Base-by-base conservation (phyloP, 2,329 filamentous ascomycete genomes). In the Drechslerella stenobrocha region DNA sequence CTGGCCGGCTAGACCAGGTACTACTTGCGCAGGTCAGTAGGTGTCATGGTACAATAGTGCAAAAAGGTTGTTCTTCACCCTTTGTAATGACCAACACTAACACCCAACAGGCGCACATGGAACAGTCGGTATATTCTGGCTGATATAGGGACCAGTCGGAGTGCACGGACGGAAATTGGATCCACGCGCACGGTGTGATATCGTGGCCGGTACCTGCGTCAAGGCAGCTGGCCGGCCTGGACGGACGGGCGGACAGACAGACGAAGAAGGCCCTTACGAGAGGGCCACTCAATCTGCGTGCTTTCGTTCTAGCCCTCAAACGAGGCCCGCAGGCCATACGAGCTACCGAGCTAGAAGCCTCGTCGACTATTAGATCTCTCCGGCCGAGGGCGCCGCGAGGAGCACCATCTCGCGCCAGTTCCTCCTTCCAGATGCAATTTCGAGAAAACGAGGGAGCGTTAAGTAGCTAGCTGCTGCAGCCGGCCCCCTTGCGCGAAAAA, bases 141-240 rank as follows among this genome's bases (percentile, higher is more conserved):
- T 42, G 37, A 42, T 42, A 42, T 42, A 42, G 37, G 37, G 15
- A 42, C n/a, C 6, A 9, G 3, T 42, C 6, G 37, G n/a, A n/a
- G 18, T n/a, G 37, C 37, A 42, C 37, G 37, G 37, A 20, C 37
- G 37, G 37, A 42, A 18, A 42, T 42, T 42, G 37, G 37, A 42
- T 42, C 37, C 37, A 18, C n/a, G 37, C 22, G n/a, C 47, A 47
- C 42, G 60, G 53, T 59, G 61, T 66, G 61, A 66, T 50, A 58
- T 44, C 22, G 57, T 66, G 53, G 53, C 52, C 61, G 61, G 61
- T 66, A 66, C 61, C 61, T 66, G 61, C 61, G 61, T 66, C 61
- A 65, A 65, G 51, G 37, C 44, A 51, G 23, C n/a, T n/a, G n/a
- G n/a, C n/a, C n/a, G n/a, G n/a, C n/a, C n/a, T n/a, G n/a, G n/a